These are phyloP conservation scores for Mycena chlorophos DNA, from an alignment of 768 basidiomycete genomes.

Conservation along the genomic window DNA sequence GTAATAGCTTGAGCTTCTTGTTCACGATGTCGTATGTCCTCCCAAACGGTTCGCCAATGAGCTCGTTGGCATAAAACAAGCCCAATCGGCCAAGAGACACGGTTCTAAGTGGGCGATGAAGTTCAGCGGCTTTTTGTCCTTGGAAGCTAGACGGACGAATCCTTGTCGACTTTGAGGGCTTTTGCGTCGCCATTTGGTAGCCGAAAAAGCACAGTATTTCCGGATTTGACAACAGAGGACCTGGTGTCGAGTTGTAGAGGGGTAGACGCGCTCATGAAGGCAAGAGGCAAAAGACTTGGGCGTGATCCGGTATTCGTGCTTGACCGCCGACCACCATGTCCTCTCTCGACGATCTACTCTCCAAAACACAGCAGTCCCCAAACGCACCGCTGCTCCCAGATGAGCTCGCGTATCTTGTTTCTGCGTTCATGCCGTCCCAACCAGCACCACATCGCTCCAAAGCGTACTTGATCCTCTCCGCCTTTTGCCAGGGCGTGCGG, in stretches of 20 bases:
- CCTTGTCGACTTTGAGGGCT: slow-evolving; percentile 68
- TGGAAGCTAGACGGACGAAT: slow-evolving; percentile 53
- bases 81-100: slow-evolving; percentile 85
- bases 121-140: not conserved
- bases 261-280: slow-evolving; percentile 16
- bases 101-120: slow-evolving; percentile 44
- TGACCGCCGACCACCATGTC: slow-evolving; percentile 4
- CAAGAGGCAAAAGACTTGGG: not conserved
- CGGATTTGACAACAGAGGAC: slow-evolving; percentile 50
- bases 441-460: slow-evolving; percentile 54
- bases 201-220: slow-evolving; percentile 76
- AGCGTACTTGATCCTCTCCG: slow-evolving; percentile 68
- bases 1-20: slow-evolving; percentile 64
- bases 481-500: slow-evolving; percentile 64
- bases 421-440: slow-evolving; percentile 53
- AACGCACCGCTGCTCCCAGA: slow-evolving; percentile 46
- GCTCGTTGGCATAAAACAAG: slow-evolving; percentile 72
- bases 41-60: slow-evolving; percentile 84
- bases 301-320: slow-evolving; percentile 1
- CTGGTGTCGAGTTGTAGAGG: slow-evolving; percentile 22
- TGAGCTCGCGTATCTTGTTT: slow-evolving; percentile 53
- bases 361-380: slow-evolving; percentile 29
- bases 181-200: slow-evolving; percentile 81
- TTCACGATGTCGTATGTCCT: slow-evolving; percentile 83
- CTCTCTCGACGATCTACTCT: slow-evolving; percentile 32